Base-by-base conservation (phyloP, 495 filamentous ascomycete species). In the Bacidia gigantensis region DNA sequence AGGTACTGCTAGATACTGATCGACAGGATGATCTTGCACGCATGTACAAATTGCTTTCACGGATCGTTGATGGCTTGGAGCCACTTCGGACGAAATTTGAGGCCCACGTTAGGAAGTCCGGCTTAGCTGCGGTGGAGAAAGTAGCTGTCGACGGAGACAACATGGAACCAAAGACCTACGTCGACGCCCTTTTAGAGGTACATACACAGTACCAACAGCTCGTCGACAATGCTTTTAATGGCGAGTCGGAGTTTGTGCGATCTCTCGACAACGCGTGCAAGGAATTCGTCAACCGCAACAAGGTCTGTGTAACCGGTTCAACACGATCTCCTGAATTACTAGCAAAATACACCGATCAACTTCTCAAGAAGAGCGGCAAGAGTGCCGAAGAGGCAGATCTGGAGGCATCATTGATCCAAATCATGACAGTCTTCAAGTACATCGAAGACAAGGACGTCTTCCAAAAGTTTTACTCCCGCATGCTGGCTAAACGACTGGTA, bases 351-450 rank as follows among this genome's bases (percentile, higher is more conserved):
- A 86, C 89, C n/a, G 92, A 98, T 68, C 80, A 84, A 2, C 72
- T 99, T 21, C 74, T 99, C 29, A 89, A 90, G 65, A 96, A 95
- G 75, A 90, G 86, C 50, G 83, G 86, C 11, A 89, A 87, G 61
- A 83, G 85, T 54, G 82, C 86, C 10, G 92, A 97, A 64, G 93
- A 97, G 64, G 83, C 84, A 22, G 89, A 97, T 56, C 79, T 97
- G 49, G 92, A 99, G 67, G 80, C 82, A 56, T 87, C 86, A 51
- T 71, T 97, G 40, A 80, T 82, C n/a, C 86, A 96, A 62, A 89
- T 99, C 60, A 99, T 99, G 92, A 95, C 89, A 1, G 87, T 97
- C 35, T 99, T 99, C 80, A 99, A 99, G 68, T 99, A 97, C 70
- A 96, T 99, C 58, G 93, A 99, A 62, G 92, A 99, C 69, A 97